These are phyloP conservation scores for Magnolia sinica DNA, from an alignment of 164 flowering plant genomes.

Conservation along the genomic window DNA sequence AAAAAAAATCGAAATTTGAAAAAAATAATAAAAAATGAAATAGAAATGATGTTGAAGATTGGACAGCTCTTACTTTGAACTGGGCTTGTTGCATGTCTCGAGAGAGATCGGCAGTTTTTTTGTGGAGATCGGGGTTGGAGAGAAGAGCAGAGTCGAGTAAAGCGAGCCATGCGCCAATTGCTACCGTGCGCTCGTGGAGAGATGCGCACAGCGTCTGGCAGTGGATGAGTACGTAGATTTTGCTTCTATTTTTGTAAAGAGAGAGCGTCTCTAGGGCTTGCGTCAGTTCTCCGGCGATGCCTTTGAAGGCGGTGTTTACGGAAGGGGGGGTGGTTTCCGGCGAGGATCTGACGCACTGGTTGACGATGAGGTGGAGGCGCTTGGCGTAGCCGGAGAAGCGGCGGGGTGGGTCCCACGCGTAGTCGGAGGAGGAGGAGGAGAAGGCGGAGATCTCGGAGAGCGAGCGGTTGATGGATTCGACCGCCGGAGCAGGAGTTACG, in stretches of 20 bases:
- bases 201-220: conserved; percentile 33
- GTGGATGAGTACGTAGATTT: conserved; percentile 45
- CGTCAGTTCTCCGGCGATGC: conserved; percentile 37
- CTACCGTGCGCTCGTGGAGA: conserved; percentile 32
- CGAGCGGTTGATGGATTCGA: conserved; percentile 28
- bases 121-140: conserved; percentile 33
- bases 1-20: not conserved
- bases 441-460: conserved; percentile 26
- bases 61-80: conserved; percentile 31
- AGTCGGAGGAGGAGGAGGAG: conserved; percentile 18
- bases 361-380: conserved; percentile 37
- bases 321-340: conserved; percentile 25
- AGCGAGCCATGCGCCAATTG: conserved; percentile 54
- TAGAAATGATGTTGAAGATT: not conserved
- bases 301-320: conserved; percentile 38
- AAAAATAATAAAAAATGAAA: not conserved
- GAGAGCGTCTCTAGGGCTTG: conserved; percentile 28
- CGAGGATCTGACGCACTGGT: conserved; percentile 26
- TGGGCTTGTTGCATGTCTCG: conserved; percentile 48
- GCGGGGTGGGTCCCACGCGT: conserved; percentile 37
- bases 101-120: conserved; percentile 45
- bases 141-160: conserved; percentile 34
- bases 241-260: conserved; percentile 35
- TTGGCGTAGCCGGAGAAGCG: conserved; percentile 36
- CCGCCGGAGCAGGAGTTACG: conserved; percentile 8